Base-by-base conservation (phyloP, 164 flowering plant genomes). In the Stephania yunnanensis region DNA sequence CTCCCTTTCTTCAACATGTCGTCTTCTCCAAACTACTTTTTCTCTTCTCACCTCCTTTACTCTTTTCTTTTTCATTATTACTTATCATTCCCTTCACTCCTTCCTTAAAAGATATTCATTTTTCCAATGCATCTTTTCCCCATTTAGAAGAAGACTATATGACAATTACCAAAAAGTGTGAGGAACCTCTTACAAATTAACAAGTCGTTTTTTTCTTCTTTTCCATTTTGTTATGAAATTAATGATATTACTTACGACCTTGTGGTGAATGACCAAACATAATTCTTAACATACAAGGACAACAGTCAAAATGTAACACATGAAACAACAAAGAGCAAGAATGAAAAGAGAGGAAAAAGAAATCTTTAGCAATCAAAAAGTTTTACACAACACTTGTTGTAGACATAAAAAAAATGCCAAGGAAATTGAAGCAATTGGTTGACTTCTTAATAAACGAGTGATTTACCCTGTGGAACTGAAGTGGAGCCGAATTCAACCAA, bases 401-500 rank as follows among this genome's bases (percentile, higher is more conserved):
- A 71, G 36, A 52, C 65, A 70, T 70, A 25, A 29, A 71, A 4
- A 1, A 71, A 17, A 52, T 10, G 42, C 36, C 4, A 71, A 55
- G 36, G 65, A 29, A 12, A 30, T 71, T 36, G 2, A 71, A 20
- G 42, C 42, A 36, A 15, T 70, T n/a, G 25, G 22, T 75, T 45
- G 7, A 55, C 29, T 13, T 15, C 45, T 11, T 69, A 48, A 3
- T 22, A 69, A 66, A 11, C 30, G 67, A 69, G 11, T 73, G 25
- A 80, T 75, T 84, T 90, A 93, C 99, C 93, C 86, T 81, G 72
- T 76, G 80, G 20, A 94, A 85, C 80, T 87, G 89, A 81, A 95
- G 96, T 44, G 99, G 98, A 77, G 93, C 86, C 9, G 93, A 77
- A 81, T 95, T 95, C 73, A 95, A 81, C 99, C 99, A 95, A 79